Conservation (phyloP, 2,329 filamentous ascomycete genomes). For the Paracamarosporium sp. region DNA sequence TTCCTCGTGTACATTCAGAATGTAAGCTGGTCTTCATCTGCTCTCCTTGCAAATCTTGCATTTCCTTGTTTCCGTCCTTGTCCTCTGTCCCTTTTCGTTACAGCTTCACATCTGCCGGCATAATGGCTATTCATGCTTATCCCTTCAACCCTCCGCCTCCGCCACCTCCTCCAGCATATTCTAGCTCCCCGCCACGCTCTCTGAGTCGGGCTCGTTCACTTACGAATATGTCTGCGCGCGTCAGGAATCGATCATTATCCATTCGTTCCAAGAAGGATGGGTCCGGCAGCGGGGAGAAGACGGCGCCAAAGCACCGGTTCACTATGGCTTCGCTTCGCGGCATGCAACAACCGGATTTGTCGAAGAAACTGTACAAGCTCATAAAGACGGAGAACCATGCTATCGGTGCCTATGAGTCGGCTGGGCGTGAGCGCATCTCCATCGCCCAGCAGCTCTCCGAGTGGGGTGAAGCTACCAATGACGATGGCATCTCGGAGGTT, state of each 20-base stretch:
- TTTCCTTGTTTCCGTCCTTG: conserved; percentile 10
- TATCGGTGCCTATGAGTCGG: conserved; percentile 82
- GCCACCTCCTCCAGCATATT: conserved; percentile 34
- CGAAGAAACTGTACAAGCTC: conserved; percentile 84
- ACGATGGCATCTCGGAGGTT: conserved; percentile 86
- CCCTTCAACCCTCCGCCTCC: conserved; percentile 26
- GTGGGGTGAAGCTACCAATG: conserved; percentile 91
- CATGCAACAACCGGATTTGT: conserved; percentile 83
- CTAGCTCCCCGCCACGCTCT: conserved; percentile 26
- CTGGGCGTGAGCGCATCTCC: conserved; percentile 80
- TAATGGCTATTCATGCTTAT: conserved; percentile 34
- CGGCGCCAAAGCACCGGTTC: conserved; percentile 71
- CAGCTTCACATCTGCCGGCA: conserved; percentile 12
- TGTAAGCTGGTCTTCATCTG: conserved; percentile 43
- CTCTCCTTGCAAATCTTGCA: conserved; percentile 7
- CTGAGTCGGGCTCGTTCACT: conserved; percentile 34
- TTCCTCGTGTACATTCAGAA: conserved; percentile 20
- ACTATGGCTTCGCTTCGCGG: conserved; percentile 86
- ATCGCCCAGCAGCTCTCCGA: conserved; percentile 93
- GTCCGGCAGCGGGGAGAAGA: conserved; percentile 51
- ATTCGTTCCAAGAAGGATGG: conserved; percentile 69
- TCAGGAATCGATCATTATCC: conserved; percentile 76
- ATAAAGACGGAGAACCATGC: conserved; percentile 96
- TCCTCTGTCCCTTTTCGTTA: conserved; percentile 7
- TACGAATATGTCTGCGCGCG: conserved; percentile 31